phyloP scores from a whole-genome alignment of 176 grass and related monocot species.

The maize (Zea mays) region DNA sequence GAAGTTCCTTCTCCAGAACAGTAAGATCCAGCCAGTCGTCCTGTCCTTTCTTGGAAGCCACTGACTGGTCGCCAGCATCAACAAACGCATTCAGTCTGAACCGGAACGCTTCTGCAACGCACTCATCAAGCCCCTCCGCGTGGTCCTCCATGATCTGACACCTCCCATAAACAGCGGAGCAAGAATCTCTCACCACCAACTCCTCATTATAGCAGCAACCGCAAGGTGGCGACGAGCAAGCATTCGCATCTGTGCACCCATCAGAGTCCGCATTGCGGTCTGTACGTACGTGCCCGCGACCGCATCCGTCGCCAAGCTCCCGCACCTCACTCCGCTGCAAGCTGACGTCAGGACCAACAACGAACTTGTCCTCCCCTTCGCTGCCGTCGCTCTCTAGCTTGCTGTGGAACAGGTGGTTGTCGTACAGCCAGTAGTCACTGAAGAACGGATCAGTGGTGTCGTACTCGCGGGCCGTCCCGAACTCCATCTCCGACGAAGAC shows the following conservation, averaged over 20 bases:
- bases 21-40: slow-evolving; percentile 27
- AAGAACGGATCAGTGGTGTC: slow-evolving; percentile 58
- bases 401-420: slow-evolving; percentile 34
- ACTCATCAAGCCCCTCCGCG: slow-evolving; percentile 65
- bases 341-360: slow-evolving; percentile 40
- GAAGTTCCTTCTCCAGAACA: slow-evolving; percentile 57
- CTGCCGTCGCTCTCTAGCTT: slow-evolving; percentile 25
- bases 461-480: slow-evolving; percentile 76
- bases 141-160: slow-evolving; percentile 85
- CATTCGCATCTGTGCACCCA: slow-evolving; percentile 36
- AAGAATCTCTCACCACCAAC: slow-evolving; percentile 32
- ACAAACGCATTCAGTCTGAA: slow-evolving; percentile 29
- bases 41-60: slow-evolving; percentile 37
- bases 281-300: neutral
- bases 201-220: slow-evolving; percentile 49
- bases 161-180: slow-evolving; percentile 70
- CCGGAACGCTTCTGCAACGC: slow-evolving; percentile 37
- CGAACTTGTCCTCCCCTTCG: slow-evolving; percentile 78
- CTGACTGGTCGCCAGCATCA: slow-evolving; percentile 28
- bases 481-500: slow-evolving; percentile 70
- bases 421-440: slow-evolving; percentile 58
- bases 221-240: slow-evolving; percentile 46
- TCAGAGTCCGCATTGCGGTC: neutral
- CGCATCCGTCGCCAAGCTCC: neutral
- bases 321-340: slow-evolving; percentile 16